These are phyloP conservation scores for Orbilia quercus DNA, from an alignment of 2,329 filamentous ascomycete genomes.

Conservation along the genomic window DNA sequence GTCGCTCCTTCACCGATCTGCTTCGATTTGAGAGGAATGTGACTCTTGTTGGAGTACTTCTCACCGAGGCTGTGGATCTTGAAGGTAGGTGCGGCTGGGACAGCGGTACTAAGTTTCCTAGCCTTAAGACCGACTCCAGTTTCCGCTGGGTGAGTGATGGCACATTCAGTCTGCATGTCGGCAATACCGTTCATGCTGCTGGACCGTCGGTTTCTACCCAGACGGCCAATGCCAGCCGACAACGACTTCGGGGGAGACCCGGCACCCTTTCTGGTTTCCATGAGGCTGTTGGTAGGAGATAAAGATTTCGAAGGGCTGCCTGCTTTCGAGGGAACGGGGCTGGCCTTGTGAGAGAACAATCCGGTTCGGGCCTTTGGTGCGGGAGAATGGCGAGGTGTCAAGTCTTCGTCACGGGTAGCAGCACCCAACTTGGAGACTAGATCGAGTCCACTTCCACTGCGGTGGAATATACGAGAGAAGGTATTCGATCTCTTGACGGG, in stretches of 20 bases:
- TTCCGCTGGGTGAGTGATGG: slow-evolving; percentile 70
- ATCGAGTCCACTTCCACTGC: slow-evolving; percentile 48
- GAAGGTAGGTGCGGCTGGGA: slow-evolving; percentile 70
- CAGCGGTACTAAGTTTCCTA: slow-evolving; percentile 78
- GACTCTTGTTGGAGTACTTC: slow-evolving; percentile 75
- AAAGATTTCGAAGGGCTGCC: slow-evolving; percentile 67
- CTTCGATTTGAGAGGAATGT: slow-evolving; percentile 65
- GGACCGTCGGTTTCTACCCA: slow-evolving; percentile 63
- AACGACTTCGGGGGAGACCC: slow-evolving; percentile 56
- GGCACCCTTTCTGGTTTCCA: slow-evolving; percentile 60
- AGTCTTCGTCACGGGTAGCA: slow-evolving; percentile 64
- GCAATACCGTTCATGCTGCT: slow-evolving; percentile 66
- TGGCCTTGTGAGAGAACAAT: slow-evolving; percentile 63
- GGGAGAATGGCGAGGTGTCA: slow-evolving; percentile 59
- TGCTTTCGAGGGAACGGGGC: slow-evolving; percentile 30
- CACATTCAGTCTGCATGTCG: slow-evolving; percentile 60
- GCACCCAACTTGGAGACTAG: slow-evolving; percentile 28
- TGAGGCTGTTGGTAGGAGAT: slow-evolving; percentile 67
- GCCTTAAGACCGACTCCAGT: slow-evolving; percentile 81
- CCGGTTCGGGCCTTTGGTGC: slow-evolving; percentile 57
- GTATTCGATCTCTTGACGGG: slow-evolving; percentile 64
- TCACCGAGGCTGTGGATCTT: slow-evolving; percentile 75
- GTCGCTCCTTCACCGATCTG: slow-evolving; percentile 84
- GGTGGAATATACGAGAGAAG: slow-evolving; percentile 60
- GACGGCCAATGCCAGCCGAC: slow-evolving; percentile 56